Conservation (phyloP, 2,329 filamentous ascomycete species). For the Ceratocystis cubensis region DNA sequence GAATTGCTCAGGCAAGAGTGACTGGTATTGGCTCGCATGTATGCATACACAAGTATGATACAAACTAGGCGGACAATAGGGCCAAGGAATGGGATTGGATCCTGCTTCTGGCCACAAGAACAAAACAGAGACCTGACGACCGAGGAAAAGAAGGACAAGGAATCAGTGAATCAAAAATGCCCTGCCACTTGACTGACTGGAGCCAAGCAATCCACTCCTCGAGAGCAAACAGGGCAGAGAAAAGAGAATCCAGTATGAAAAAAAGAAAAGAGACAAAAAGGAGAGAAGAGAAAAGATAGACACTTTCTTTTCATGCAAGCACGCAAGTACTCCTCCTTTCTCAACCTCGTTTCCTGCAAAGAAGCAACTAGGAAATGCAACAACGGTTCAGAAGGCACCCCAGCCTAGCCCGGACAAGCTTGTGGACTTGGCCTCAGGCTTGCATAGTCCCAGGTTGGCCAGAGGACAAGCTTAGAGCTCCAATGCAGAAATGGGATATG, state of each 20-base stretch:
- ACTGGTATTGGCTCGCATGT: neutral
- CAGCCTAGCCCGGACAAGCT: neutral
- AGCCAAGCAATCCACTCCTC: neutral
- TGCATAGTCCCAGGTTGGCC: neutral
- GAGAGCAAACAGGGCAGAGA: neutral
- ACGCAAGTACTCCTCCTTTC: neutral
- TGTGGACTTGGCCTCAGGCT: neutral
- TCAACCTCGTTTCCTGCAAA: neutral
- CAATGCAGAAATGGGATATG: no score
- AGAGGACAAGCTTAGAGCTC: no score
- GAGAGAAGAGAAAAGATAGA: neutral
- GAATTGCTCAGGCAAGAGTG: neutral
- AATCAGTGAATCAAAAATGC: neutral
- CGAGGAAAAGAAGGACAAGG: neutral
- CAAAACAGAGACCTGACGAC: no score
- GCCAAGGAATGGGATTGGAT: neutral
- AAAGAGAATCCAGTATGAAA: neutral
- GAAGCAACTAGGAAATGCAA: neutral
- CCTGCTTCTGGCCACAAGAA: neutral
- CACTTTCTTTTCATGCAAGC: neutral
- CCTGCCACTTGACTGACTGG: neutral
- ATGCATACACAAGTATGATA: neutral
- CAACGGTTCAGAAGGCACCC: neutral
- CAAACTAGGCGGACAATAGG: neutral
- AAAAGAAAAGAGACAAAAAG: neutral